phyloP scores from a whole-genome alignment of 345 rosid species.

The Luvunga scandens region DNA sequence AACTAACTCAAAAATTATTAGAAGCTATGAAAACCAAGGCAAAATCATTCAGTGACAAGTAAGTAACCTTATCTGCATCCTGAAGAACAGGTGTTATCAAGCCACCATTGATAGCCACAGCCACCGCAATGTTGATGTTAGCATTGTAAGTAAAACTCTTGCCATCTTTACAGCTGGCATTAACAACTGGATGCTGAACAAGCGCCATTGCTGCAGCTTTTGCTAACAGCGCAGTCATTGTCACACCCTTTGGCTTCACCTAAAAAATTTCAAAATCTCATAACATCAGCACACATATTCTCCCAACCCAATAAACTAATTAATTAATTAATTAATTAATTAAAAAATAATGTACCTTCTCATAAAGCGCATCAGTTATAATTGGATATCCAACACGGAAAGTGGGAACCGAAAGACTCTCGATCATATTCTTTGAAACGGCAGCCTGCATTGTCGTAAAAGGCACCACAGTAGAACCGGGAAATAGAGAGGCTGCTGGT shows the following conservation, averaged over 20 bases:
- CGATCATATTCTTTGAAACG: conserved; percentile 82
- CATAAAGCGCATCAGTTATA: conserved; percentile 66
- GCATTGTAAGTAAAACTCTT: conserved; percentile 71
- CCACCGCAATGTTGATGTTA: conserved; percentile 83
- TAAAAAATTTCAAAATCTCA: conserved; percentile 18
- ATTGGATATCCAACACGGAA: conserved; percentile 94
- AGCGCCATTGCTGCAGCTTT: conserved; percentile 97
- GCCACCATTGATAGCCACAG: conserved; percentile 93
- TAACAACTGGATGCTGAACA: conserved; percentile 89
- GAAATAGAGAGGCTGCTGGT: conserved; percentile 38
- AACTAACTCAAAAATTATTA: conserved; percentile 1
- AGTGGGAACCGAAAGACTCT: conserved; percentile 82
- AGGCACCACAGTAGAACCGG: conserved; percentile 73
- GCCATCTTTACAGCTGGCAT: conserved; percentile 85
- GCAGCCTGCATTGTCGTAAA: conserved; percentile 90
- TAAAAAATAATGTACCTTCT: conserved; percentile 52
- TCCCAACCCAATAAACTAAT: background rate
- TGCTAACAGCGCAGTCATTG: conserved; percentile 91
- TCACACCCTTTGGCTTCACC: conserved; percentile 96
- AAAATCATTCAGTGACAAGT: conserved; percentile 1
- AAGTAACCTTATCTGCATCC: conserved; percentile 85
- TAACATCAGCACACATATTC: background rate
- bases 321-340: background rate
- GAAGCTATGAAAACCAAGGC: background rate
- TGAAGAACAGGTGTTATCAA: conserved; percentile 95